Base-by-base conservation (phyloP, 2,329 filamentous ascomycete species). In the Teratosphaeria epicoccoides region DNA sequence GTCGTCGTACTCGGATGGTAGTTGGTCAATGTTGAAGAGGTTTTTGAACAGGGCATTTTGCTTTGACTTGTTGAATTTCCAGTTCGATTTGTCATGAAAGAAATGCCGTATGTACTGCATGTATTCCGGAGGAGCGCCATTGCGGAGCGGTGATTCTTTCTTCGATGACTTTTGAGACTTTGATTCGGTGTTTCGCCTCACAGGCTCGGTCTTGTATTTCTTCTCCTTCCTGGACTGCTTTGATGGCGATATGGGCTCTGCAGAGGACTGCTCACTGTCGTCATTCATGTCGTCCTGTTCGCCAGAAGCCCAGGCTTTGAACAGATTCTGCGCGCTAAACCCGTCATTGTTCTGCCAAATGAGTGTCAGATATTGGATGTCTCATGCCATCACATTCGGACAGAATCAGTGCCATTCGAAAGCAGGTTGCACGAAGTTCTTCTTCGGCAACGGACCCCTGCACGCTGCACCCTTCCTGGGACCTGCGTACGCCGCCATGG, bases 31-130 rank as follows among this genome's bases (percentile, higher is more conserved):
- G 59, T 87, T 82, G 66, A 94, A 87, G 45, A 86, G 72, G 72
- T 94, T 83, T 68, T 93, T 91, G 65, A 96, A 80, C 11, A 96
- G 75, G 60, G 87, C 81, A 50, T 84, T 87, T 69, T 96, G 90
- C 65, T 88, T 82, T 61, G 88, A 90, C 73, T 96, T 96, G 74
- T 94, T 95, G 75, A 96, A 97, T 69, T 95, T 96, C 91, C 91
- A 97, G 60, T 75, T 76, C 9, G 77, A 73, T 52, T 82, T 82
- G 55, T 82, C 78, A 51, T 77, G 78, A 69, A 87, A 77, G 77
- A 89, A 95, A 65, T 84, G 81, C 46, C 76, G 76, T 44, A 96
- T 78, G 66, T 96, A 96, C 49, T 80, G 76, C 14, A 94, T 75
- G 52, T 88, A 84, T 12, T 83, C 78, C 46, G 80, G 76, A 51